A percentile compares a stretch with the other conserved stretches of the same genome.
These are phyloP conservation scores for Raphanus sativus DNA, from an alignment of 345 rosid species.

Conservation along the genomic window DNA sequence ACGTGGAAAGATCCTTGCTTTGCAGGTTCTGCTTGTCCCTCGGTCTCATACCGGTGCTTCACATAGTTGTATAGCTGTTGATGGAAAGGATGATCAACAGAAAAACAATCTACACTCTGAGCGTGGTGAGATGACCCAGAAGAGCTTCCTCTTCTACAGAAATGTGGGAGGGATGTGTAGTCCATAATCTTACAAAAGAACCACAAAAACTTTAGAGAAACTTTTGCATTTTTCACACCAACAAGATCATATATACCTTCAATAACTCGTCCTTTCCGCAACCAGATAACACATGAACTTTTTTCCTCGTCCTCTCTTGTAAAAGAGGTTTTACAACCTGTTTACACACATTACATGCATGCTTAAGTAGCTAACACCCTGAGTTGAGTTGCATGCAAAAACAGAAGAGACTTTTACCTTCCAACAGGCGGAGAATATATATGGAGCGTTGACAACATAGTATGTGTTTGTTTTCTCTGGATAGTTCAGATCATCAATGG, in stretches of 20 bases:
- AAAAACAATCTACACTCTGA: conserved; percentile 48
- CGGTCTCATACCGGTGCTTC: conserved; percentile 54
- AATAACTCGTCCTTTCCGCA: conserved; percentile 75
- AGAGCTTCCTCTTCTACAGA: conserved; percentile 82
- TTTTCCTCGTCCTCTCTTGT: conserved; percentile 90
- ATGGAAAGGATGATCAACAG: conserved; percentile 82
- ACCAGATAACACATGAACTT: conserved; percentile 77
- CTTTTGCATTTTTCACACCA: conserved; percentile 16
- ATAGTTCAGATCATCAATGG: conserved; percentile 90
- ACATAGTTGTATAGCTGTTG: conserved; percentile 82
- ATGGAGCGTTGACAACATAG: conserved; percentile 86
- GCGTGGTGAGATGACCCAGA: conserved; percentile 74
- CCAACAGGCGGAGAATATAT: conserved; percentile 94
- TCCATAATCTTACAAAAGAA: conserved; percentile 70
- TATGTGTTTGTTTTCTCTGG: conserved; percentile 92
- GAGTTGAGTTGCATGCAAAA: conserved; percentile 4
- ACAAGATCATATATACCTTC: conserved; percentile 46
- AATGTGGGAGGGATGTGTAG: conserved; percentile 76
- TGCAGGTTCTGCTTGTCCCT: conserved; percentile 46
- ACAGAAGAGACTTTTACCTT: conserved; percentile 47
- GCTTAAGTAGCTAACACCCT: conserved; percentile 4
- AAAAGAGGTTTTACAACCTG: conserved; percentile 92
- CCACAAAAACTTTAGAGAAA: conserved; percentile 6
- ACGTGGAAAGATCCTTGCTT: conserved; percentile 93
- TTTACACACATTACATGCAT: background rate